Evolutionary conservation across 1,139 yeast species (phyloP), one percentile per base, ranked within the genome.

Genomic region (Taiozyma sp.): DNA sequence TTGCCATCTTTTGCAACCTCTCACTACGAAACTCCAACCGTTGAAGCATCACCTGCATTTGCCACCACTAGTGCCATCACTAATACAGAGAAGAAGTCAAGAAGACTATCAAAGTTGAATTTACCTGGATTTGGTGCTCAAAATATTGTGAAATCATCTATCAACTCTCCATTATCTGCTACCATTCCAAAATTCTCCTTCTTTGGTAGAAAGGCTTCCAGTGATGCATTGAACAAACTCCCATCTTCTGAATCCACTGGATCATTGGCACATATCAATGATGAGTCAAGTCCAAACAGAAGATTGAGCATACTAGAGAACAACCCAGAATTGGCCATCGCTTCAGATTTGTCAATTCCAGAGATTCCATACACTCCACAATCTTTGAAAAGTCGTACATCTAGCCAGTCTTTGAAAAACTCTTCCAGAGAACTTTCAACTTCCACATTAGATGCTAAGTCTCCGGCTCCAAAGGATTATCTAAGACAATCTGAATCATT

Each of bases 331-430:
- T 39, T 55, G 14, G 34, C 42, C 13, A 47, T 55, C 5, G 42
- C 48, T 30, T 19, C 48, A 8, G 57, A 55, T 29, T 23, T 53
- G 4, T 45, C 46, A 8, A 55, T 60, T n/a, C 63, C 63, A 34
- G 59, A 60, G 48, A 55, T 58, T 23, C 58, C 61, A 30, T 55
- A 55, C 44, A 53, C 61, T 3, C 62, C 63, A 49, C 49, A 52
- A 22, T 56, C 58, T 6, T 19, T 55, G 12, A 51, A 51, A 41
- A 44, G 46, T 8, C 49, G 56, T 22, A 48, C 46, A 28, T 47
- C 50, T 8, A 16, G 27, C 2, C 19, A 50, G 4, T 51, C 57
- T 2, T 16, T 36, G 4, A 44, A 48, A 30, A 27, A 43, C n/a
- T 45, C 53, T 30, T 13, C 34, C 24, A 30, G 40, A 8, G 32